Evolutionary conservation across 352 stramenopile genomes (phyloP).

Genomic region (Phytopythium cucurbitacearum): DNA sequence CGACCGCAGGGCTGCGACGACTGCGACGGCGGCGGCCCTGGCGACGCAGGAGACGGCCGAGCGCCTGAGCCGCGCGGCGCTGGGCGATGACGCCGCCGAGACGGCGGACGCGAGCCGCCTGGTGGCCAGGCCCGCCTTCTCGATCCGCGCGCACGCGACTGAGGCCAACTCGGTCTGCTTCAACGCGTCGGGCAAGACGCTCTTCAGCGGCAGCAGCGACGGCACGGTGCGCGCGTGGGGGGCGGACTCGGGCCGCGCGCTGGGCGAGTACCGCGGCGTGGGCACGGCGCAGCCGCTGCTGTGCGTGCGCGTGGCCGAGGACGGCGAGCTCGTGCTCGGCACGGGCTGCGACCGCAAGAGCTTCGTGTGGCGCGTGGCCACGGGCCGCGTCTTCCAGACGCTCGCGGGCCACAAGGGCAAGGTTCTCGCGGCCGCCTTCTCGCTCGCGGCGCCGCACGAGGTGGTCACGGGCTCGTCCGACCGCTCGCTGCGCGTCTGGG

Average conservation of each 20-base stretch:
- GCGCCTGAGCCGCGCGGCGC: slow-evolving; percentile 33
- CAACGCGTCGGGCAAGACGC: slow-evolving; percentile 75
- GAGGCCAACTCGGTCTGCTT: slow-evolving; percentile 86
- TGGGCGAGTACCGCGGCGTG: slow-evolving; percentile 76
- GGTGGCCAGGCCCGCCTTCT: slow-evolving; percentile 38
- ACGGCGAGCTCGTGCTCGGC: slow-evolving; percentile 70
- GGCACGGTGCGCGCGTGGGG: slow-evolving; percentile 81
- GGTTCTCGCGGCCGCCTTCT: slow-evolving; percentile 78
- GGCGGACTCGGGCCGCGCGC: slow-evolving; percentile 25
- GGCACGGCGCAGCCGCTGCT: slow-evolving; percentile 79
- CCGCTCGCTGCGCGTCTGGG: slow-evolving; percentile 74
- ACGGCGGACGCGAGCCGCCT: slow-evolving; percentile 14
- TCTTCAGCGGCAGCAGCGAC: slow-evolving; percentile 81
- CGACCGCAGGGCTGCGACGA: slow-evolving; percentile 6
- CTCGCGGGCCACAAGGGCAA: slow-evolving; percentile 83
- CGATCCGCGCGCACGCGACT: slow-evolving; percentile 72
- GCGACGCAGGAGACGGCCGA: slow-evolving; percentile 46
- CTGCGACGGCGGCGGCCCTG: slow-evolving; percentile 5
- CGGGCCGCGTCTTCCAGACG: slow-evolving; percentile 76
- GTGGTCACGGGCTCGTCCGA: slow-evolving; percentile 79
- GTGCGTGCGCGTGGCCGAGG: slow-evolving; percentile 73
- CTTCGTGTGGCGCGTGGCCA: slow-evolving; percentile 81
- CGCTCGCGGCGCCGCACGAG: slow-evolving; percentile 41
- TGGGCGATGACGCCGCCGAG: slow-evolving; percentile 18
- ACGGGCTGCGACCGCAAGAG: slow-evolving; percentile 83